phyloP scores from a whole-genome alignment of 352 stramenopile genomes.

The Discostella stelligera region DNA sequence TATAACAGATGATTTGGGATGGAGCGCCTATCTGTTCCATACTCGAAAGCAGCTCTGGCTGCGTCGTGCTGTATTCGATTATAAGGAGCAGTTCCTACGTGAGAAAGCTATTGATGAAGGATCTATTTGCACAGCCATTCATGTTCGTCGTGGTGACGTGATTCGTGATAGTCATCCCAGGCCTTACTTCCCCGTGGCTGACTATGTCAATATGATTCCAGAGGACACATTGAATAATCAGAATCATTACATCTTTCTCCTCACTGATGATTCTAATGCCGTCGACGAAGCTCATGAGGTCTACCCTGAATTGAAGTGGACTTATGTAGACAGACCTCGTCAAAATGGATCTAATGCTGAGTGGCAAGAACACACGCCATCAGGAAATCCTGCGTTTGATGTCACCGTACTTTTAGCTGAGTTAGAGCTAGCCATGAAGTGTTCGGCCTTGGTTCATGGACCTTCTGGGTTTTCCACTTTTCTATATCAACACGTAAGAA shows the following conservation, averaged over 20 bases:
- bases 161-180: conserved; percentile 14
- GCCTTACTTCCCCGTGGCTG: conserved; percentile 13
- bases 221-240: conserved; percentile 23
- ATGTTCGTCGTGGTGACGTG: conserved; percentile 51
- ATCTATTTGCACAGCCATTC: conserved; percentile 38
- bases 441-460: neutral
- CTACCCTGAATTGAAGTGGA: conserved; percentile 38
- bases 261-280: conserved; percentile 57
- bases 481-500: neutral
- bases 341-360: conserved; percentile 14
- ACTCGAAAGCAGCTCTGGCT: conserved; percentile 24
- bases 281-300: conserved; percentile 25
- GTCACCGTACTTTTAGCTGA: neutral
- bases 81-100: conserved; percentile 9
- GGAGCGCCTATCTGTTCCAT: neutral
- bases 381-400: conserved; percentile 36
- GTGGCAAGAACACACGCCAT: conserved; percentile 43
- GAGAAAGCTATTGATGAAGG: neutral
- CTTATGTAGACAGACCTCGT: conserved; percentile 32
- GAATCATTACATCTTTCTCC: conserved; percentile 26
- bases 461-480: neutral
- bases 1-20: conserved; percentile 3
- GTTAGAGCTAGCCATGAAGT: neutral
- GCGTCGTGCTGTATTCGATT: conserved; percentile 27
- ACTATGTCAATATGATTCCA: conserved; percentile 18